Evolutionary conservation across 768 basidiomycete genomes (phyloP).

Genomic region (Jaapia argillacea): DNA sequence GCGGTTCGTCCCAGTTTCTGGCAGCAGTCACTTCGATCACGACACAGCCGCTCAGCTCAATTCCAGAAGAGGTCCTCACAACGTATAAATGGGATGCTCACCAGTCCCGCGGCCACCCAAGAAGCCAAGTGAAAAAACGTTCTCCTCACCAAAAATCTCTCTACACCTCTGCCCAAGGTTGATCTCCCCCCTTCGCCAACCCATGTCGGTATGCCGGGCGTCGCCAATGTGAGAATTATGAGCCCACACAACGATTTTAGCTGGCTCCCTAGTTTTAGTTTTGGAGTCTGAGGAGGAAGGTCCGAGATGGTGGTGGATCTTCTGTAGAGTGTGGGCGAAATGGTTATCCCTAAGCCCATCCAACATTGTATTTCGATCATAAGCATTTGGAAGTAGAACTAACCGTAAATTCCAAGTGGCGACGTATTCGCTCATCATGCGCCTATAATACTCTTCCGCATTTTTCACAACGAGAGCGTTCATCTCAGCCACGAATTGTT

Average conservation of each 20-base stretch:
- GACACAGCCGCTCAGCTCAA: neutral
- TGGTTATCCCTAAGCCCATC: constrained; percentile 11
- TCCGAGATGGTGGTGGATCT: constrained; percentile 10
- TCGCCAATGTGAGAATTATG: constrained; percentile 22
- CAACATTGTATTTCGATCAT: neutral
- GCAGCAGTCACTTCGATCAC: constrained; percentile 14
- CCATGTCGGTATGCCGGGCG: constrained; percentile 19
- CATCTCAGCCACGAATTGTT: constrained; percentile 19
- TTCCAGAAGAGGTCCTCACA: too few species aligned
- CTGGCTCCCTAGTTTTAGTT: constrained; percentile 5
- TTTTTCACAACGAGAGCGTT: constrained; percentile 19
- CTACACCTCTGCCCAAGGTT: constrained; percentile 19
- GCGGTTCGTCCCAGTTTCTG: constrained; percentile 17
- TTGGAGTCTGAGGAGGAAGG: constrained; percentile 2
- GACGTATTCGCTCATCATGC: constrained; percentile 16
- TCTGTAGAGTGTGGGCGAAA: constrained; percentile 11
- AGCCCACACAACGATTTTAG: constrained; percentile 20
- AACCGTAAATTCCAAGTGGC: constrained; percentile 18
- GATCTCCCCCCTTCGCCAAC: constrained; percentile 16
- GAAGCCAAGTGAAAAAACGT: constrained; percentile 19
- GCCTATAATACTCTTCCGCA: constrained; percentile 20
- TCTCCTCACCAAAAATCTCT: constrained; percentile 16
- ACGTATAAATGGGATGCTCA: neutral
- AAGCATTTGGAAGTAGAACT: neutral
- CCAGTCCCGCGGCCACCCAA: constrained; percentile 17